These are phyloP conservation scores for Quercus wislizeni DNA, from an alignment of 306 rosid genomes.

Conservation along the genomic window DNA sequence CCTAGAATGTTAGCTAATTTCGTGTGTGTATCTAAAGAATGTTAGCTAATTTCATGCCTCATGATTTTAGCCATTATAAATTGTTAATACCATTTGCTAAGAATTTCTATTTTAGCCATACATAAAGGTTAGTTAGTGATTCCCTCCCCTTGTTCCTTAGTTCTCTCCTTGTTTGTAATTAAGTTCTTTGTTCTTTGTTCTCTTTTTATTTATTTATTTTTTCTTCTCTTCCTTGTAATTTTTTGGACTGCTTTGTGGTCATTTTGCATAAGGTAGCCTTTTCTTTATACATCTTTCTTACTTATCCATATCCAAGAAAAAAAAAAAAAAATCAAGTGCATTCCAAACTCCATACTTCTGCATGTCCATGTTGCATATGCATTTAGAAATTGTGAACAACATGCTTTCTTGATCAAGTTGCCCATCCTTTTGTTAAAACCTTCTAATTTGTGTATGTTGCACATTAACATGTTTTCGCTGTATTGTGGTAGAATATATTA, in stretches of 20 bases:
- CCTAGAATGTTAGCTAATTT: background rate
- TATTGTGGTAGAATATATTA: background rate
- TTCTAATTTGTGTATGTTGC: constrained; percentile 9
- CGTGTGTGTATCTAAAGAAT: background rate
- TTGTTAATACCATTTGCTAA: background rate
- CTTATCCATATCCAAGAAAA: too few relatives aligned
- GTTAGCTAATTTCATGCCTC: background rate
- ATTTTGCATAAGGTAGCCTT: too few relatives aligned
- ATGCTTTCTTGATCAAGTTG: background rate
- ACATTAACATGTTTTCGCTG: constrained; percentile 10
- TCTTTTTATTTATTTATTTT: too few relatives aligned
- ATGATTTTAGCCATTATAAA: background rate
- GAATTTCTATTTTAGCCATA: background rate
- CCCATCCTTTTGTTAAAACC: background rate
- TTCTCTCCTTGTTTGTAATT: too few relatives aligned
- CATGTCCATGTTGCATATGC: background rate
- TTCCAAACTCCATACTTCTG: background rate
- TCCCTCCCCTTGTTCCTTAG: background rate
- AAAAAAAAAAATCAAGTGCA: background rate
- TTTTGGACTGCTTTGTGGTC: too few relatives aligned
- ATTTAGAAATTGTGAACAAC: background rate
- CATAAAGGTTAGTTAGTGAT: background rate
- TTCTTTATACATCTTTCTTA: too few relatives aligned
- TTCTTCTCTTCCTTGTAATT: too few relatives aligned
- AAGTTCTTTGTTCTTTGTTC: too few relatives aligned